phyloP scores from a whole-genome alignment of 2,329 filamentous ascomycete genomes.

The Lachnellula occidentalis region DNA sequence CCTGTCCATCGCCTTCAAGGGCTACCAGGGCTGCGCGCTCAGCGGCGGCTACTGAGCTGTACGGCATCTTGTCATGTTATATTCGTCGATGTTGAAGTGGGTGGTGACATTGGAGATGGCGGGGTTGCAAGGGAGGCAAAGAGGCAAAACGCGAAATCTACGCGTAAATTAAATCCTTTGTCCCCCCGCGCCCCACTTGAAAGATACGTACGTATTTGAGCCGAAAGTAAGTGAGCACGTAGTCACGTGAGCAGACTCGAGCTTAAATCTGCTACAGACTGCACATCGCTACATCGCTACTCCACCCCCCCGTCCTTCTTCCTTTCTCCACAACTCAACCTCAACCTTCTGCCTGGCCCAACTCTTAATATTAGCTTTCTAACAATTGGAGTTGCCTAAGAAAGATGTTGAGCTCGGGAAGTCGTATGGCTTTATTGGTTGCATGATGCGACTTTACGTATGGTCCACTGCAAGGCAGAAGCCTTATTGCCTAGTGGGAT shows the following conservation, averaged over 20 bases:
- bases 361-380: neutral
- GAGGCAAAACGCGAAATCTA: neutral
- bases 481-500: neutral
- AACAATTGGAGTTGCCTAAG: neutral
- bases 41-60: neutral
- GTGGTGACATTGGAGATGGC: neutral
- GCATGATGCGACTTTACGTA: neutral
- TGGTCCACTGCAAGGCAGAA: neutral
- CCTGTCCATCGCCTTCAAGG: constrained; percentile 6
- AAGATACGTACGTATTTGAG: neutral
- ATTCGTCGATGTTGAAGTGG: neutral
- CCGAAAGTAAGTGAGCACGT: neutral
- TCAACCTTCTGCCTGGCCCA: neutral
- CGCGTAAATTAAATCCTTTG: neutral
- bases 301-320: neutral
- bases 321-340: neutral
- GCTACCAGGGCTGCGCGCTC: constrained; percentile 9
- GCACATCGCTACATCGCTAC: too few relatives aligned
- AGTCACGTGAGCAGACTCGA: neutral
- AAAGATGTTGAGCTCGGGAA: too few relatives aligned
- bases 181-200: too few relatives aligned
- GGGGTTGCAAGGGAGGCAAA: neutral
- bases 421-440: neutral
- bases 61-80: neutral
- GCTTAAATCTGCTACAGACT: too few relatives aligned